Base-by-base conservation (phyloP, 371 early-diverging fungal genomes). In the Choanephora cucurbitarum region DNA sequence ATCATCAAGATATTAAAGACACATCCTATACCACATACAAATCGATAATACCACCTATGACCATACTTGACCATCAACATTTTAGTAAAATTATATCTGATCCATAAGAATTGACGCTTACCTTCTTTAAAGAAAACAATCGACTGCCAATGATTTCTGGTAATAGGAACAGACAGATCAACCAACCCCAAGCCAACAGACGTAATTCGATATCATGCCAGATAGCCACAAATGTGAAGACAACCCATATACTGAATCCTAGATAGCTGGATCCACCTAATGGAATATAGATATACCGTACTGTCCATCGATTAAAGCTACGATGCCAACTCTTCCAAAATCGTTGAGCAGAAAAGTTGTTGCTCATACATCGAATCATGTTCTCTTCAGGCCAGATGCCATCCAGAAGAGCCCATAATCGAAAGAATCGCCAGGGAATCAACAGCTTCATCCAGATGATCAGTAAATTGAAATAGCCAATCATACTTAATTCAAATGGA, bases 291-390 rank as follows among this genome's bases (percentile, higher is more conserved):
- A 97, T 70, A 61, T 96, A 96, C 57, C 94, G 76, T 33, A 95
- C 81, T 13, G 88, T 73, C 95, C 96, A 96, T n/a, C 87, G 82
- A 67, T 96, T 94, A 67, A 82, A 96, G 42, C 83, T 86, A 54
- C 91, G 79, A 66, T 96, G 97, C 97, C 97, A 97, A 51, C 87
- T 86, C 53, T 92, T 82, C 97, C 97, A 97, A 67, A 97, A 97
- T 45, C 86, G 86, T 40, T 87, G 82, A 13, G 88, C 83, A 10
- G 93, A 92, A 71, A 94, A 97, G 66, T 95, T 92, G 79, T 95
- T 93, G 62, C 77, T 79, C 87, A 95, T 94, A 66, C 96, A 96
- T 5, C 95, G 86, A 4, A 84, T 76, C 96, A 97, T 96, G 60
- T 97, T 97, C 67, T 97, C 97, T 6, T 84, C 79, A 0, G 88